Evolutionary conservation across 345 rosid genomes (phyloP), one percentile per base, ranked within the genome.

Genomic region (Sisymbrium irio): DNA sequence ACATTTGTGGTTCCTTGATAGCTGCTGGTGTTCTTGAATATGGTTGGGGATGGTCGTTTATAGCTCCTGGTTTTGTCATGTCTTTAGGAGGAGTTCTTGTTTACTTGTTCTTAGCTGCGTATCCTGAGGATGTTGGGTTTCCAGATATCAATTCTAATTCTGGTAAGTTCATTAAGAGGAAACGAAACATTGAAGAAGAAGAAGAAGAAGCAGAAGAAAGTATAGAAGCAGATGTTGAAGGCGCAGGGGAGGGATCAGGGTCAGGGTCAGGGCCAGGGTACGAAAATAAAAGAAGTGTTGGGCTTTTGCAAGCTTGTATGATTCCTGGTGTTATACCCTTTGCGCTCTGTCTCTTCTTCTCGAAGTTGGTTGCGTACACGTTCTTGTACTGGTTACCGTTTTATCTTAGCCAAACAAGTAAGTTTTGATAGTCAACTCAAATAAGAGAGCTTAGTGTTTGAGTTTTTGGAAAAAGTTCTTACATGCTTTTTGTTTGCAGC

Each of bases 31-130:
- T 91, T 61, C 86, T 94, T 82, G 86, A 89, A 9, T 80, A 83
- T 64, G 98, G 98, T 56, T 91, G 98, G 98, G 97, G 98, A 4
- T 94, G 96, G 97, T 91, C 93, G 7, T 94, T 94, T 76, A 88
- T 94, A 13, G 78, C 83, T 37, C 95, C 95, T 2, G 98, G 97
- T 9, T 85, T 80, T 5, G 76, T 88, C n/a, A 91, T 94, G 74
- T 69, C 79, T 46, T 44, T 85, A 17, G 88, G 92, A 40, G 97
- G 98, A 28, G 51, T 91, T 55, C 55, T 91, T 35, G 98, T 89
- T 73, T 94, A 80, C 78, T 76, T 89, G 67, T 88, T 88, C 82
- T 78, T 94, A 77, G 83, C 96, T 82, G 89, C 98, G 18, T 91
- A 89, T 78, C 97, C 97, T 13, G 98, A 94, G 73, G 98, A 94